Evolutionary conservation across 2,329 filamentous ascomycete genomes (phyloP), one percentile per base, ranked within the genome.

Genomic region (Elsinoe australis): DNA sequence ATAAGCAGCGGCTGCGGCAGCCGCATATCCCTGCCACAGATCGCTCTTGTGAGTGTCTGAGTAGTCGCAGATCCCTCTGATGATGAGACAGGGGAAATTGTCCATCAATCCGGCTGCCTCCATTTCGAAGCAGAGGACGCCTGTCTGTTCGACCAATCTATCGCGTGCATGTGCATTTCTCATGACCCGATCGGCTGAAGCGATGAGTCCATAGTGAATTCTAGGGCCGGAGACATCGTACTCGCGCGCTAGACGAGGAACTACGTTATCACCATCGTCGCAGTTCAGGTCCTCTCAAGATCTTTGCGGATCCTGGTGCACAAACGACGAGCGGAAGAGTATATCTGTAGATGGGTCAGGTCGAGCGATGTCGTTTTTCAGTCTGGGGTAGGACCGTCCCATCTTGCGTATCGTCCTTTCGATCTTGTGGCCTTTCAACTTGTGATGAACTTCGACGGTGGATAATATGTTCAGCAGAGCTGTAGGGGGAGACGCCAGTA

Each of bases 1-100:
- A 24, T 49, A 59, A 1, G 51, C 51, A 3, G 57, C 57, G 1
- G 57, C 57, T 1, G 39, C 50, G 3, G 47, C 49, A 0, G 57
- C 55, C 4, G 57, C 55, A 42, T 56, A 58, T 2, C 12, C 17
- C 26, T 58, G 55, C 56, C 57, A 59, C 3, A 14, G n/a, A 5
- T 58, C 49, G 45, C 53, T 52, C 48, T 58, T 59, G 49, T 59
- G 56, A 14, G 53, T 54, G 34, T 59, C 57, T 2, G 57, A 49
- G 18, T 58, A 58, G 46, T 58, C 56, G 14, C 49, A 59, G 10
- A 58, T 54, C 3, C 57, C 56, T 1, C 56, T 50, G 14, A 59
- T 53, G 9, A 59, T 52, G 3, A 59, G 22, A 53, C 50, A 63
- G 12, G 50, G 51, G 15, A 52, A 53, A n/a, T 41, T 50, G 44